These are phyloP conservation scores for Zasmidium cellare DNA, from an alignment of 2,329 filamentous ascomycete genomes.

Conservation along the genomic window DNA sequence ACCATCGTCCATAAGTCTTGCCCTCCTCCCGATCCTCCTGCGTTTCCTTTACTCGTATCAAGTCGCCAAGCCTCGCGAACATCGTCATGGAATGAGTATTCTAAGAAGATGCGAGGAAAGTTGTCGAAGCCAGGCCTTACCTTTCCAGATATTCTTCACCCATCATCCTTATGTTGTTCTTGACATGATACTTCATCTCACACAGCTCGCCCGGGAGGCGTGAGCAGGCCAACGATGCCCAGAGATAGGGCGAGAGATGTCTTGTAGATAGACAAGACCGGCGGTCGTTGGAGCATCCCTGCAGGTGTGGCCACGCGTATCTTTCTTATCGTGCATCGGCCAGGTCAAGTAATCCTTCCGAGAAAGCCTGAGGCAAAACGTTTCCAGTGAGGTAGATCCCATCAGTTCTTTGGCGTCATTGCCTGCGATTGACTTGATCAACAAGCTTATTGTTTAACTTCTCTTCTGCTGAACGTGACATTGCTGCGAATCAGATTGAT, in stretches of 20 bases:
- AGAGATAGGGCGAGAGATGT: background rate
- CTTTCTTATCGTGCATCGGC: background rate
- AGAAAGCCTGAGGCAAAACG: background rate
- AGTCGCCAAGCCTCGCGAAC: background rate
- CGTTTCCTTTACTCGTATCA: background rate
- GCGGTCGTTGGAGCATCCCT: background rate
- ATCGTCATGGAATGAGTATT: background rate
- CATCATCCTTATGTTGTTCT: background rate
- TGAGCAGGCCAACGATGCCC: background rate
- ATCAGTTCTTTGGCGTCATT: background rate
- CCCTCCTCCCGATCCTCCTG: background rate
- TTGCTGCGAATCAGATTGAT: too few relatives aligned
- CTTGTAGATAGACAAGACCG: background rate
- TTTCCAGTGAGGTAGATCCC: background rate
- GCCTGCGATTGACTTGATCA: too few relatives aligned
- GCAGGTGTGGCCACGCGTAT: background rate
- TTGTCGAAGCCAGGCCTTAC: background rate
- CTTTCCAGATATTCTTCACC: background rate
- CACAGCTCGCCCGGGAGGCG: background rate
- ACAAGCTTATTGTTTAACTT: too few relatives aligned
- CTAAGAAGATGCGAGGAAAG: background rate
- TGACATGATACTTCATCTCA: background rate
- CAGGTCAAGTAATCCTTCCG: background rate
- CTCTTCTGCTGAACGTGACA: too few relatives aligned
- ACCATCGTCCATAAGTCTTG: slow-evolving; percentile 20